Conservation (phyloP, 192 early-diverging fungal genomes). For the Gamsiella multidivaricata region DNA sequence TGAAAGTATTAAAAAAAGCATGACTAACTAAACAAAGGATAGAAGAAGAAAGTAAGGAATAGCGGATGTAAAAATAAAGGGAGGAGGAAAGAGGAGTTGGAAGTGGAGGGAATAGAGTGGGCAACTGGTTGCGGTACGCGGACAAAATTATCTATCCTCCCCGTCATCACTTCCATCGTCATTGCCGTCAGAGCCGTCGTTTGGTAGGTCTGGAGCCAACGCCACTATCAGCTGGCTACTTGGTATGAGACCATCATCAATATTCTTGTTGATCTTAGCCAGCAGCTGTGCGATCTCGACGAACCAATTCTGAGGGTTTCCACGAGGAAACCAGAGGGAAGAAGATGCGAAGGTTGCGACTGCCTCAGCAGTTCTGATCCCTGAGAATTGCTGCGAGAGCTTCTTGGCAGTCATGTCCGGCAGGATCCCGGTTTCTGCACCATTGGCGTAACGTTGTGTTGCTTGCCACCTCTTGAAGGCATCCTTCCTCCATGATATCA, state of each 20-base stretch:
- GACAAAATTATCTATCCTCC: too few relatives aligned
- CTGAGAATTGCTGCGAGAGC: conserved; percentile 3
- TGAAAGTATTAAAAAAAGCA: too few relatives aligned
- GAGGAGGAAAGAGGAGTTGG: conserved; percentile 1
- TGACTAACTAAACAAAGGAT: too few relatives aligned
- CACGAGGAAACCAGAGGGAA: not conserved
- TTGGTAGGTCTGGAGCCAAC: not conserved
- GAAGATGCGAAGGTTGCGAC: not conserved
- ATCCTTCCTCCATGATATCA: conserved; percentile 8
- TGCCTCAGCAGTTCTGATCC: conserved; percentile 4
- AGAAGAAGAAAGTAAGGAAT: too few relatives aligned
- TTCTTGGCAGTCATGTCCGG: conserved; percentile 7
- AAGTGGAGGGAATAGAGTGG: not conserved
- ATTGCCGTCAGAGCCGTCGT: conserved; percentile 5
- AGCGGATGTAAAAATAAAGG: conserved; percentile 8
- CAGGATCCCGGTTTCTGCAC: conserved; percentile 7
- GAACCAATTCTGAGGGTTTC: not conserved
- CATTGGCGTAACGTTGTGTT: not conserved
- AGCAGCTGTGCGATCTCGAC: not conserved
- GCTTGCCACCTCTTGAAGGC: conserved; percentile 11
- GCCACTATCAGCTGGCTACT: not conserved
- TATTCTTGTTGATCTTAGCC: conserved; percentile 9
- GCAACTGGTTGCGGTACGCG: too few relatives aligned
- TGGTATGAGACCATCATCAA: conserved; percentile 2
- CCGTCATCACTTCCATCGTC: too few relatives aligned